Percentiles rank a stretch among this genome's conserved stretches.
phyloP scores from a whole-genome alignment of 305 asterid genomes.

The Euphrasia arctica region DNA sequence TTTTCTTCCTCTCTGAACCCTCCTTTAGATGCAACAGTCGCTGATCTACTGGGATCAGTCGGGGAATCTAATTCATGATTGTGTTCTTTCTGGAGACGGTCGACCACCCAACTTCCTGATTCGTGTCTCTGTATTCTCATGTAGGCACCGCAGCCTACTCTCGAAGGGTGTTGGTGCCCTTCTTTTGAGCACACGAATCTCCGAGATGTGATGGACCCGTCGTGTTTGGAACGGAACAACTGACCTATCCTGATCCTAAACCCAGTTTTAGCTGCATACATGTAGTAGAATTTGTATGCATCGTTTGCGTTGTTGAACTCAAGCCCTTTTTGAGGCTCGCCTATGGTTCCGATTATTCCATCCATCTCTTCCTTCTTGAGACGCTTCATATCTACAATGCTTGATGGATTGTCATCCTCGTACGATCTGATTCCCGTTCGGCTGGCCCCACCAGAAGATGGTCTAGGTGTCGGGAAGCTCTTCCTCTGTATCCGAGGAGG shows the following conservation, averaged over 20 bases:
- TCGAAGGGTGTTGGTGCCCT: conserved; percentile 97
- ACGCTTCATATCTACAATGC: conserved; percentile 58
- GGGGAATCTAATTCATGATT: conserved; percentile 60
- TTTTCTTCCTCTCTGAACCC: conserved; percentile 66
- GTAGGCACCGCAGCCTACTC: conserved; percentile 94
- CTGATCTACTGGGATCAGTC: conserved; percentile 44
- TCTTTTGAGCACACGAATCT: conserved; percentile 98
- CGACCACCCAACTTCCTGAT: conserved; percentile 80
- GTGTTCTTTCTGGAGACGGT: conserved; percentile 81
- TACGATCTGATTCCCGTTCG: conserved; percentile 88
- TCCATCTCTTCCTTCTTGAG: conserved; percentile 57
- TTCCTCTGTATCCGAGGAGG: conserved; percentile 65
- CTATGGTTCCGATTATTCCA: conserved; percentile 42
- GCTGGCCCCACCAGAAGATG: conserved; percentile 66
- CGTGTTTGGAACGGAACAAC: conserved; percentile 85
- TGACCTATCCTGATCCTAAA: conserved; percentile 91
- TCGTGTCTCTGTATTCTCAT: conserved; percentile 96
- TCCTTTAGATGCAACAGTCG: conserved; percentile 47
- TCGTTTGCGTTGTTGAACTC: conserved; percentile 72
- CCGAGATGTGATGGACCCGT: conserved; percentile 92
- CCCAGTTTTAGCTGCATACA: conserved; percentile 64
- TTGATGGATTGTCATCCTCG: conserved; percentile 69
- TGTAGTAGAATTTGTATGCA: conserved; percentile 75
- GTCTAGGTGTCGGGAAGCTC: conserved; percentile 56
- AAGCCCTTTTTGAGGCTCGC: conserved; percentile 84